Conservation (phyloP, 108 stramenopile genomes). For the Parietichytrium sp. region DNA sequence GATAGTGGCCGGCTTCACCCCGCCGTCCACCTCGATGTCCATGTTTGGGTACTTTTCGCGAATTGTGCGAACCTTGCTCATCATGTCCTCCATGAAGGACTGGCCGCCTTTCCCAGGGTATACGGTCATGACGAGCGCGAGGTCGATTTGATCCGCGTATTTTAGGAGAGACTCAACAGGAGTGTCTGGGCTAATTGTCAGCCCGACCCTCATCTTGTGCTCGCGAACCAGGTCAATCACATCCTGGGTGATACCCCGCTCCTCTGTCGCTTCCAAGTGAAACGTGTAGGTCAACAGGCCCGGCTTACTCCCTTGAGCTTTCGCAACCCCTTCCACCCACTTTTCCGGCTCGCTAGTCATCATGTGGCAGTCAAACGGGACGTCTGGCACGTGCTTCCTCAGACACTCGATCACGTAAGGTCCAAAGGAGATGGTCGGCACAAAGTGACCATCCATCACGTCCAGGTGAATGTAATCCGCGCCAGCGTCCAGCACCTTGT, state of each 20-base stretch:
- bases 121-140: conserved; percentile 86
- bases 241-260: conserved; percentile 58
- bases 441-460: conserved; percentile 80
- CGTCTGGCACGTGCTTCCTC: conserved; percentile 59
- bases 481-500: conserved; percentile 66
- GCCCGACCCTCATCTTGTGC: conserved; percentile 76
- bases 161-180: conserved; percentile 67
- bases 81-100: conserved; percentile 77
- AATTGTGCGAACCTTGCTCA: conserved; percentile 75
- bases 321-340: conserved; percentile 78
- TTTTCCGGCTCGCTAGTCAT: conserved; percentile 82
- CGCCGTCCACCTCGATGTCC: conserved; percentile 88
- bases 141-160: conserved; percentile 68
- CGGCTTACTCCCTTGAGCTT: conserved; percentile 54
- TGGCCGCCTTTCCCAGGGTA: conserved; percentile 87
- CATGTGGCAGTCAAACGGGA: conserved; percentile 78
- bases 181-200: conserved; percentile 80
- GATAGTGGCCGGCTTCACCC: conserved; percentile 73
- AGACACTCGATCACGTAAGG: conserved; percentile 71
- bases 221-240: conserved; percentile 68
- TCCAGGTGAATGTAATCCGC: conserved; percentile 74
- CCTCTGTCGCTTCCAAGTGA: conserved; percentile 72
- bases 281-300: conserved; percentile 74
- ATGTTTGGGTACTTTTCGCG: conserved; percentile 68
- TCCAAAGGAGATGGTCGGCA: conserved; percentile 73